Evolutionary conservation across 768 basidiomycete genomes (phyloP).

Genomic region (Russula lepida): DNA sequence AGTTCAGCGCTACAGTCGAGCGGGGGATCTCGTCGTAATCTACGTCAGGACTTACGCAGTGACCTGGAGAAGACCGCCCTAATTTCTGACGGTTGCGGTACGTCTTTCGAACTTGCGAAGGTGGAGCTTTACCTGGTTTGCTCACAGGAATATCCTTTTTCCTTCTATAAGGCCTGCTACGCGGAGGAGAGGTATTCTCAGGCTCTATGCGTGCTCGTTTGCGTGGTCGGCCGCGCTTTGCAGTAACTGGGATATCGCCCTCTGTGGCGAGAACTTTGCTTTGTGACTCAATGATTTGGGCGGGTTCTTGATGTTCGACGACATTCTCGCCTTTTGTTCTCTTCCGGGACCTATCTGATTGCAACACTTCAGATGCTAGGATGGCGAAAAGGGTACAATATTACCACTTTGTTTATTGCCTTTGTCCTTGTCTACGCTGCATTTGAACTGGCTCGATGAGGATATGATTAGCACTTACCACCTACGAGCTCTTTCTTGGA

Average conservation of each 20-base stretch:
- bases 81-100: constrained; percentile 12
- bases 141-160: background rate
- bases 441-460: background rate
- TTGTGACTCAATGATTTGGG: background rate
- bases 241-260: background rate
- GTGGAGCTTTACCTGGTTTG: background rate
- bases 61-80: constrained; percentile 3
- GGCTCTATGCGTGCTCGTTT: constrained; percentile 4
- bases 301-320: background rate
- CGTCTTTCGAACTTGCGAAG: constrained; percentile 11
- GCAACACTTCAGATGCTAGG: background rate
- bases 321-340: background rate
- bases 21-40: constrained; percentile 20
- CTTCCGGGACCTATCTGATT: background rate
- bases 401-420: background rate
- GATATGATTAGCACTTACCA: background rate
- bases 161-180: background rate
- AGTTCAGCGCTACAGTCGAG: background rate
- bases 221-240: background rate
- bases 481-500: background rate
- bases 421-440: background rate
- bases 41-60: background rate
- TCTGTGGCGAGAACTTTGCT: background rate
- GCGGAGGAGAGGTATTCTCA: background rate
- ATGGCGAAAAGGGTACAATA: background rate